Base-by-base conservation (phyloP, 2,329 filamentous ascomycete species). In the Calonectria henricotiae region DNA sequence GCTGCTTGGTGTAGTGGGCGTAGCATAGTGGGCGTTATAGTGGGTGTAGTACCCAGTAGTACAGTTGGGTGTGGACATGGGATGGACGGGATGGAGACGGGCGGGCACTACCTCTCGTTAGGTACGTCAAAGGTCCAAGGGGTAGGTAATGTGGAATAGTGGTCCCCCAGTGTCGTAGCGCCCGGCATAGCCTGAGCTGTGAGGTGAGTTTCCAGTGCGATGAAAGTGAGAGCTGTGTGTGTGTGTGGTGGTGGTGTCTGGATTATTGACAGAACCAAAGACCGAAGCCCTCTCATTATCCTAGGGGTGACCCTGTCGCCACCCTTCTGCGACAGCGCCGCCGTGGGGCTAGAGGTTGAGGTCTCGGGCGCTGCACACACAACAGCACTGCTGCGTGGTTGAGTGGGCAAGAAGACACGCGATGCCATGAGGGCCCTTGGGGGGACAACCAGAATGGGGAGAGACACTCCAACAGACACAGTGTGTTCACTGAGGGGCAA, bases 61-160 rank as follows among this genome's bases (percentile, higher is more conserved):
- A 58, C 51, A 58, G 51, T 58, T 58, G 51, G 62, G 67, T 47
- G 54, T 66, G 62, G 58, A 70, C 67, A 60, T 69, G 68, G 66
- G 68, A 70, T 73, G 69, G 70, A 61, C 72, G 67, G 75, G 51
- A 76, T 74, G 71, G 69, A 69, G 72, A 69, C 64, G 75, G 73
- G 73, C 73, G 75, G 75, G 73, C 71, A 75, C 75, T 77, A 77
- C 62, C 41, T 65, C 13, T 47, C 43, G 49, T 47, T 66, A 49
- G 62, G 67, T 66, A 65, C 67, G 67, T 62, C 62, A 62, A 65
- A 69, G 47, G 51, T 55, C 41, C 41, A 67, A 69, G 54, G 67
- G 67, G 51, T 35, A 65, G 41, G 20, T 32, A 62, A 58, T 54
- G 39, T 68, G 61, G 49, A 68, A 68, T 63, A 68, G 66, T 49